Percentiles rank a stretch among this genome's conserved stretches.
Conservation (phyloP, 208 protist genomes). For the Leishmania gerbilli region DNA sequence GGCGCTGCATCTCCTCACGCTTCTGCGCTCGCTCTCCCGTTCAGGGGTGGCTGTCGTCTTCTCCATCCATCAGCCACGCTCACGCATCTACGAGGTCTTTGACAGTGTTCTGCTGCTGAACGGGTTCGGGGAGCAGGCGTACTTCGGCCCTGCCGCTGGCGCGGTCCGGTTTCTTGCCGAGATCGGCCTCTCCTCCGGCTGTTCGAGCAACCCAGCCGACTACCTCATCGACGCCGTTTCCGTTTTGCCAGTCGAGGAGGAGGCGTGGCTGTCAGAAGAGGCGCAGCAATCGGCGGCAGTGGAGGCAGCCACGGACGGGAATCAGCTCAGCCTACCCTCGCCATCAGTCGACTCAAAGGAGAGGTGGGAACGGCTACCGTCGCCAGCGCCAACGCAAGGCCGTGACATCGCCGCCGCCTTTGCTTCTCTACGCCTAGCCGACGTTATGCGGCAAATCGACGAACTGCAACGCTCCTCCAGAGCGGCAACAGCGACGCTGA, state of each 20-base stretch:
- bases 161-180: conserved; percentile 63
- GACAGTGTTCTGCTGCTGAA: conserved; percentile 85
- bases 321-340: conserved; percentile 12
- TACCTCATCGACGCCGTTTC: conserved; percentile 74
- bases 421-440: conserved; percentile 29
- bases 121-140: conserved; percentile 73
- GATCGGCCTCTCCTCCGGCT: conserved; percentile 43
- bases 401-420: conserved; percentile 56
- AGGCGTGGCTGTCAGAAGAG: conserved; percentile 18
- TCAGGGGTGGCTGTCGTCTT: conserved; percentile 59
- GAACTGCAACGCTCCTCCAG: conserved; percentile 5
- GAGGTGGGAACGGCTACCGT: conserved; percentile 5
- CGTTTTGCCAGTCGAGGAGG: conserved; percentile 26
- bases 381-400: conserved; percentile 27
- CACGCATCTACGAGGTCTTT: conserved; percentile 60
- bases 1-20: conserved; percentile 56
- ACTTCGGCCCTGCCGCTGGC: conserved; percentile 66
- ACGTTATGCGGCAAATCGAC: conserved; percentile 22
- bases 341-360: neutral
- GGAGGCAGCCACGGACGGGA: neutral
- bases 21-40: conserved; percentile 48
- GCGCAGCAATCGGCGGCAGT: neutral
- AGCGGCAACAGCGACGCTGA: neutral
- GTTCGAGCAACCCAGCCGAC: conserved; percentile 82
- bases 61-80: conserved; percentile 80